These are phyloP conservation scores for Epichloe festucae DNA, from an alignment of 2,329 filamentous ascomycete species.

Conservation along the genomic window DNA sequence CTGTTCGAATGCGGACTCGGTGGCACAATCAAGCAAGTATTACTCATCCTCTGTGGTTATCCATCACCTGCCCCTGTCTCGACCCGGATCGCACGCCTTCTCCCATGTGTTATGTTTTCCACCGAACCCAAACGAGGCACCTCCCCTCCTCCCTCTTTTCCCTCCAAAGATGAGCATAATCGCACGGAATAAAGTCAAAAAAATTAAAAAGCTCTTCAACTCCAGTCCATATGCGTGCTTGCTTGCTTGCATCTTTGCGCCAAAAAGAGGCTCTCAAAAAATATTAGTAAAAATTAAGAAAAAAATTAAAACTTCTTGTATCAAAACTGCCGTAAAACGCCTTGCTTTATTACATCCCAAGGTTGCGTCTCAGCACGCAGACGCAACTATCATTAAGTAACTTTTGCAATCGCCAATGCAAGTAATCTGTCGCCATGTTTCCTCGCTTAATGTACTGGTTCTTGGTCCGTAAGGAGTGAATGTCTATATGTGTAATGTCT, in stretches of 20 bases:
- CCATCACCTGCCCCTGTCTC: no score
- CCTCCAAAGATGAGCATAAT: neutral
- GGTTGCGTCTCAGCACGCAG: neutral
- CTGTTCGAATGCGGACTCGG: no score
- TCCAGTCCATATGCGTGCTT: neutral
- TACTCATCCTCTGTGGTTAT: no score
- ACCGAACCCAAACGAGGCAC: neutral
- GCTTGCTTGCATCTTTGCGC: neutral
- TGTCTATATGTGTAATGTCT: slow-evolving; percentile 2
- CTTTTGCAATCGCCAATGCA: slow-evolving; percentile 1
- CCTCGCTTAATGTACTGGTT: slow-evolving; percentile 3
- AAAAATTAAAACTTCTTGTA: neutral
- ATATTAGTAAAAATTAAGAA: no score
- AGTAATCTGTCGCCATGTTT: slow-evolving; percentile 4
- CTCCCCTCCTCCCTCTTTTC: neutral
- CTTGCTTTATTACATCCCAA: slow-evolving; percentile 1
- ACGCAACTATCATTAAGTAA: neutral
- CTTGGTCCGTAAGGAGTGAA: slow-evolving; percentile 9
- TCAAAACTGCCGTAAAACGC: slow-evolving; percentile 1
- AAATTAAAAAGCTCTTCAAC: neutral
- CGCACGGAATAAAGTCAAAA: no score
- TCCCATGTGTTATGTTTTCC: no score
- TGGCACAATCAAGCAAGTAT: no score
- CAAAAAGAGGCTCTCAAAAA: neutral
- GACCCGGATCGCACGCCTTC: no score